phyloP scores from a whole-genome alignment of 768 basidiomycete genomes.

The Ramaria sp. region DNA sequence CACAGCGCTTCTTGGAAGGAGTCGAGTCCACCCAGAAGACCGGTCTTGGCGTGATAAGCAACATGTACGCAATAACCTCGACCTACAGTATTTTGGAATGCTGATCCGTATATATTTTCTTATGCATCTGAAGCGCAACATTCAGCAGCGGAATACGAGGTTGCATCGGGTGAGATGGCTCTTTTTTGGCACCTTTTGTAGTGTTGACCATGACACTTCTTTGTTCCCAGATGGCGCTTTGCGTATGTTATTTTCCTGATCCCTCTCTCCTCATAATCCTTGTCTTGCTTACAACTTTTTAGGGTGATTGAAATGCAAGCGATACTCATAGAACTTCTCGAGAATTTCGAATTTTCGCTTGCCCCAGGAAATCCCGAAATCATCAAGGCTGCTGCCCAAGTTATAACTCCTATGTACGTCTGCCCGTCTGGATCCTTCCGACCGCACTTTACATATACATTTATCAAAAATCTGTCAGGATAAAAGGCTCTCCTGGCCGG shows the following conservation, averaged over 20 bases:
- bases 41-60: constrained; percentile 14
- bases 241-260: not conserved
- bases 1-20: constrained; percentile 13
- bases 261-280: no score
- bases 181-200: not conserved
- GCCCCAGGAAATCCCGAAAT: constrained; percentile 22
- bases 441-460: not conserved
- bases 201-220: not conserved
- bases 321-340: constrained; percentile 24
- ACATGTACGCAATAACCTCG: constrained; percentile 10
- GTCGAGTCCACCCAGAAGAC: constrained; percentile 13
- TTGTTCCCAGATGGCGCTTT: constrained; percentile 3
- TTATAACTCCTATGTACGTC: not conserved
- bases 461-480: not conserved
- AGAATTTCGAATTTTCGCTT: constrained; percentile 24
- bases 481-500: not conserved
- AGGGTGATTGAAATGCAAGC: constrained; percentile 25
- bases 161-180: constrained; percentile 2
- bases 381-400: constrained; percentile 13
- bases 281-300: no score
- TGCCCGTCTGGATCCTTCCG: not conserved
- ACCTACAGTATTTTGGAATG: no score
- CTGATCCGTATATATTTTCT: no score
- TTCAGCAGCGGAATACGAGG: not conserved
- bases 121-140: no score